A percentile compares a stretch with the other conserved stretches of the same genome.
Evolutionary conservation across 306 rosid species (phyloP).

Genomic region (Biancaea sappan): DNA sequence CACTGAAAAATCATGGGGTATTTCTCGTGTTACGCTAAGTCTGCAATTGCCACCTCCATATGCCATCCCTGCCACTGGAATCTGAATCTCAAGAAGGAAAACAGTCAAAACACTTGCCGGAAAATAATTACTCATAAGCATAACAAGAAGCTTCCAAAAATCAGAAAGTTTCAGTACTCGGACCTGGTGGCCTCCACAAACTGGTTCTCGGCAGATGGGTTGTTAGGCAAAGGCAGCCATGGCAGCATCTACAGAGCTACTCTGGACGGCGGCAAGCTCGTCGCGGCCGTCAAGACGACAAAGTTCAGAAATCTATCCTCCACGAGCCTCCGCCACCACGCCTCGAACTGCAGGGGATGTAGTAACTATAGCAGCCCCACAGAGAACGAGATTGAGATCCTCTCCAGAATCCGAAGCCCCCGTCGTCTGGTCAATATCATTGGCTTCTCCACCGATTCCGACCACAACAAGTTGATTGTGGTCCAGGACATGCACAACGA

Average conservation of each 20-base stretch:
- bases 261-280: slow-evolving; percentile 55
- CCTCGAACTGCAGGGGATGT: slow-evolving; percentile 14
- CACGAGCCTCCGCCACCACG: slow-evolving; percentile 4
- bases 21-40: slow-evolving; percentile 59
- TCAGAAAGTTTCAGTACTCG: slow-evolving; percentile 47
- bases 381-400: slow-evolving; percentile 72
- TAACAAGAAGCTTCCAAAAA: slow-evolving; percentile 18
- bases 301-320: slow-evolving; percentile 35
- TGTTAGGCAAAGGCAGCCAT: slow-evolving; percentile 75
- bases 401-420: slow-evolving; percentile 45
- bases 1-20: slow-evolving; percentile 50
- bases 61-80: slow-evolving; percentile 53
- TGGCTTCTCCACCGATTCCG: slow-evolving; percentile 48
- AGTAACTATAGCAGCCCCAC: slow-evolving; percentile 39
- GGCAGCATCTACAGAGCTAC: slow-evolving; percentile 64
- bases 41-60: slow-evolving; percentile 49
- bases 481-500: slow-evolving; percentile 79
- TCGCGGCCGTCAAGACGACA: slow-evolving; percentile 65
- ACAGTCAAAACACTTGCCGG: neutral
- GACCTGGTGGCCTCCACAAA: slow-evolving; percentile 58
- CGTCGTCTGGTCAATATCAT: slow-evolving; percentile 62
- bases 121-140: slow-evolving; percentile 1
- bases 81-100: no score
- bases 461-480: slow-evolving; percentile 45
- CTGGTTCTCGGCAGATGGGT: slow-evolving; percentile 53